A percentile compares a stretch with the other conserved stretches of the same genome.
These are phyloP conservation scores for Diaporthe amygdali DNA, from an alignment of 2,329 filamentous ascomycete species.

Conservation along the genomic window DNA sequence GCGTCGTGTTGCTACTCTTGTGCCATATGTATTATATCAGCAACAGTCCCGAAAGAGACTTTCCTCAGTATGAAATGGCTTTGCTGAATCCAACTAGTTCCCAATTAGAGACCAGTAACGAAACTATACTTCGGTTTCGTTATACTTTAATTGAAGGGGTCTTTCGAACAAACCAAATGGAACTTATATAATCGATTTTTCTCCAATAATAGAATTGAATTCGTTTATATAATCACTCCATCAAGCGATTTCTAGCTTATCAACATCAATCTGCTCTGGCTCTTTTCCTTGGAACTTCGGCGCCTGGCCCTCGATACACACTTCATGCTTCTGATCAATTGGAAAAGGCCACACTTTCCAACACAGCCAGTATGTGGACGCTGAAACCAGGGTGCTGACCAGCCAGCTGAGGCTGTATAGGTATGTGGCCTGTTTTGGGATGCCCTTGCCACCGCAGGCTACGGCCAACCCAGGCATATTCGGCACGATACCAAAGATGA, in stretches of 20 bases:
- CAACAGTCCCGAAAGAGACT: too few relatives aligned
- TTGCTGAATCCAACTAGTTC: too few relatives aligned
- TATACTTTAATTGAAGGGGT: too few relatives aligned
- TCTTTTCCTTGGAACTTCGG: background rate
- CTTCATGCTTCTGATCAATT: background rate
- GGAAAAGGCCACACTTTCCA: slow-evolving; percentile 12
- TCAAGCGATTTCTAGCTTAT: background rate
- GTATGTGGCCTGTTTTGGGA: slow-evolving; percentile 31
- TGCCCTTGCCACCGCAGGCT: slow-evolving; percentile 29
- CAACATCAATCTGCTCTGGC: background rate
- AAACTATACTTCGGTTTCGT: too few relatives aligned
- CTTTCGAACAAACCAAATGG: too few relatives aligned
- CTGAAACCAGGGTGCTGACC: slow-evolving; percentile 33
- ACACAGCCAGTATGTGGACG: background rate
- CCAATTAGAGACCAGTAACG: too few relatives aligned
- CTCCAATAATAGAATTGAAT: background rate
- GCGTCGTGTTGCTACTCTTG: too few relatives aligned
- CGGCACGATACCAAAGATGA: slow-evolving; percentile 34
- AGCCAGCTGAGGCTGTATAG: slow-evolving; percentile 37
- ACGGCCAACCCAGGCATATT: slow-evolving; percentile 38
- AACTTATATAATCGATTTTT: too few relatives aligned
- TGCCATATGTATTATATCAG: too few relatives aligned
- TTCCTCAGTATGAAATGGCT: too few relatives aligned
- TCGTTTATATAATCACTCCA: background rate
- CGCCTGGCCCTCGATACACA: background rate